Conservation (phyloP, 176 grass and related monocot species). For the Canna indica region DNA sequence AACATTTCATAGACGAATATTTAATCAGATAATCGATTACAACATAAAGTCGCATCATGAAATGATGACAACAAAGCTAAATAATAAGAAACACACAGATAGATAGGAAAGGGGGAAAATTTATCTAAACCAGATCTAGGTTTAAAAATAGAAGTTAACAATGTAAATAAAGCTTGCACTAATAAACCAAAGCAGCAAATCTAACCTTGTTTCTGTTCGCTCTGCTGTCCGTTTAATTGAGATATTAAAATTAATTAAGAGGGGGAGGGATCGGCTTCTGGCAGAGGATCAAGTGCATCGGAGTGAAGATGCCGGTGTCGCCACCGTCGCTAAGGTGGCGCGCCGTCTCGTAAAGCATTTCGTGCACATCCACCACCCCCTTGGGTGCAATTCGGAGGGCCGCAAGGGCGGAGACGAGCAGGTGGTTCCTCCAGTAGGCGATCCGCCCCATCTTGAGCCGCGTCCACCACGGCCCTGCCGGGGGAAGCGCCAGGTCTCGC, state of each 20-base stretch:
- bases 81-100: neutral
- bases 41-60: neutral
- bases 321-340: conserved; percentile 6
- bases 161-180: neutral
- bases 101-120: neutral
- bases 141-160: neutral
- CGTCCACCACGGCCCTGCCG: conserved; percentile 16
- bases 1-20: neutral
- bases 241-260: neutral
- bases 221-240: neutral
- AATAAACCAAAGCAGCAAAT: neutral
- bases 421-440: conserved; percentile 12
- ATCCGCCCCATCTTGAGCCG: conserved; percentile 15
- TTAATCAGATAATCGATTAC: neutral
- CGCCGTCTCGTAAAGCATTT: conserved; percentile 12
- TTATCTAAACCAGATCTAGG: no score
- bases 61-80: neutral
- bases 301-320: conserved; percentile 15
- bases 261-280: neutral
- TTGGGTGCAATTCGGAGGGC: conserved; percentile 8
- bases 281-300: conserved; percentile 20
- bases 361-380: conserved; percentile 12
- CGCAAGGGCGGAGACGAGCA: neutral
- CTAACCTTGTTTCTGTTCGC: neutral
- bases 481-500: conserved; percentile 8